Base-by-base conservation (phyloP, 2,329 filamentous ascomycete genomes). In the Cadophora sp. region DNA sequence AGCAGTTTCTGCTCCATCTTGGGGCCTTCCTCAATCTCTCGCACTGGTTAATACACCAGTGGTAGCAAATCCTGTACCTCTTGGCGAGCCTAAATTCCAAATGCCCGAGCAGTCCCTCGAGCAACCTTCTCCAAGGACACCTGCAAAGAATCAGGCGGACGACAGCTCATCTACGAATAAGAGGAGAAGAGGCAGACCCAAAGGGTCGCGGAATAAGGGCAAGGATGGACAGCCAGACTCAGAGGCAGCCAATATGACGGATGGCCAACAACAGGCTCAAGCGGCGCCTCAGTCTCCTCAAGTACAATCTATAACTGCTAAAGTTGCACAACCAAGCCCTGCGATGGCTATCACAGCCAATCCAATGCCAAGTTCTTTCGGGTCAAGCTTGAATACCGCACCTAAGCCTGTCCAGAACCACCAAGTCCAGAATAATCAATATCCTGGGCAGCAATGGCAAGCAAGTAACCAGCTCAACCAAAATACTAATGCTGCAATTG, bases 191-290 rank as follows among this genome's bases (percentile, higher is more conserved):
- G 77, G 85, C 6, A 80, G 85, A 37, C 85, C 85, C 0, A 86
- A 85, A 68, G 85, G 85, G 0, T 86, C 84, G 1, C 85, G 83
- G 68, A 86, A 86, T 68, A 80, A 82, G 3, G 71, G 71, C 34
- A 76, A 73, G 48, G 71, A 75, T 65, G 71, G 66, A 16, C 65
- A 68, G 29, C 66, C 67, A 43, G 68, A 50, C 31, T 67, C 65
- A 6, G 69, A 69, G 37, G 68, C 56, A 22, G 48, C 40, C 12
- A 67, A 43, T 26, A 62, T 67, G 34, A 56, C 62, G 19, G 70
- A 65, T 40, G 67, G 68, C 12, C 70, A 71, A 34, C 65, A 69
- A 26, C 68, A 73, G 61, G 65, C 51, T 22, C 66, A 68, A 22
- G 69, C 71, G 51, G 53, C 58, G n/a, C 60, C 66, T 12, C 69